Evolutionary conservation across 768 basidiomycete species (phyloP), one percentile per base, ranked within the genome.

Genomic region (Amanita rubescens): DNA sequence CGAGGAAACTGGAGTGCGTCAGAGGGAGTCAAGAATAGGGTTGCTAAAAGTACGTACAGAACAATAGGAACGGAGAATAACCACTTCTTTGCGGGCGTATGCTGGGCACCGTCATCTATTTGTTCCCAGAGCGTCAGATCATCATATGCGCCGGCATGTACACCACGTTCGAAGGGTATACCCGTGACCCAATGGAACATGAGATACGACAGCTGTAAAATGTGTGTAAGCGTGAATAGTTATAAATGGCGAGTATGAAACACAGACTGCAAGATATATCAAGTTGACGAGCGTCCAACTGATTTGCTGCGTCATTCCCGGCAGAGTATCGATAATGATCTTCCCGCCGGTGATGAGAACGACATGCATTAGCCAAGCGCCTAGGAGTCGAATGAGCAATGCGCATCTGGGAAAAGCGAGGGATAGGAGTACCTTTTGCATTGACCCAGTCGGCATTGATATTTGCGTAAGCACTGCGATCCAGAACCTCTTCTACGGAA

Each of bases 111-210:
- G 47, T 90, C 88, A 68, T 99, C 96, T 47, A 99, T 99, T 76
- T 99, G 96, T 65, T 99, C 96, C 96, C 96, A 99, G 27, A 99
- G 74, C 0, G 96, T 98, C 45, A 98, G 79, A 62, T 97, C 92
- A 67, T 98, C 96, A 70, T 95, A 99, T 11, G 93, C 96, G 20
- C 96, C 96, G 10, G 85, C 87, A 60, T 91, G 88, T 41, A 87
- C 73, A 56, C 89, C 84, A 53, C 82, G 85, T 62, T 93, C 87
- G 67, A 98, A 98, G 7, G 95, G 95, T 39, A 95, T 93, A 51
- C 95, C 95, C 8, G 94, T 97, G 47, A 94, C 93, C 79, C 90
- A 92, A 66, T 98, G 95, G 75, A 98, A 98, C 90, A 98, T 94
- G 57, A 97, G 77, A 72, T 95, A 98, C 10, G 94, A 91, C n/a